Base-by-base conservation (phyloP, 805 yeast genomes). In the Helenozyma rhizophorensis region DNA sequence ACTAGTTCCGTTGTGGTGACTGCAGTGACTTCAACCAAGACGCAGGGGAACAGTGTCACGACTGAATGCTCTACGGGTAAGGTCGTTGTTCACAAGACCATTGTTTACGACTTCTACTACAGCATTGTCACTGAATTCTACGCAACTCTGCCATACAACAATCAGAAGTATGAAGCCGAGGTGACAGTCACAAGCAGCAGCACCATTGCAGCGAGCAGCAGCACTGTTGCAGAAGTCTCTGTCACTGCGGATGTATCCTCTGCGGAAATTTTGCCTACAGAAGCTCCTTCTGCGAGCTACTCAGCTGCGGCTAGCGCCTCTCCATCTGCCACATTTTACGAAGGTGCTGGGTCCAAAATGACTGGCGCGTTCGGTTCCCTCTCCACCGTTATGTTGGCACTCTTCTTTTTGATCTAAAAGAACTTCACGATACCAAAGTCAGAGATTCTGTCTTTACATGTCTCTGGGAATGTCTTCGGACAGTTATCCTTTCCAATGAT, bases 1-100 rank as follows among this genome's bases (percentile, higher is more conserved):
- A 23, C 35, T 21, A 15, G 23, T 1, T 34, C 34, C 11, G 19
- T 19, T 19, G 22, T 15, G 23, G 31, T 34, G 17, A 14, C 23
- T n/a, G 12, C 37, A 8, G 6, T 4, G 3, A 23, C 25, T 7
- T 12, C 14, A 7, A 23, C 30, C 19, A 14, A 10, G n/a, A 23
- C 25, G 6, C 14, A 14, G 4, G 25, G 25, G 6, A n/a, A 5
- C 5, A 5, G 15, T 4, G 4, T n/a, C 5, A 7, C 15, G 4
- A 12, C 15, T 9, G 3, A 12, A n/a, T 4, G 14, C 14, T 4
- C 14, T 14, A n/a, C 13, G 21, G 8, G 7, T 8, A 17, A 17
- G 19, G 19, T 17, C 7, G 19, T 17, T 8, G 8, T 17, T 8
- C 19, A 17, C 19, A 8, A 17, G 19, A 17, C 19, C 19, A 17